Percentiles rank a stretch among this genome's conserved stretches.
Conservation (phyloP, 345 rosid species). For the Psidium guajava region DNA sequence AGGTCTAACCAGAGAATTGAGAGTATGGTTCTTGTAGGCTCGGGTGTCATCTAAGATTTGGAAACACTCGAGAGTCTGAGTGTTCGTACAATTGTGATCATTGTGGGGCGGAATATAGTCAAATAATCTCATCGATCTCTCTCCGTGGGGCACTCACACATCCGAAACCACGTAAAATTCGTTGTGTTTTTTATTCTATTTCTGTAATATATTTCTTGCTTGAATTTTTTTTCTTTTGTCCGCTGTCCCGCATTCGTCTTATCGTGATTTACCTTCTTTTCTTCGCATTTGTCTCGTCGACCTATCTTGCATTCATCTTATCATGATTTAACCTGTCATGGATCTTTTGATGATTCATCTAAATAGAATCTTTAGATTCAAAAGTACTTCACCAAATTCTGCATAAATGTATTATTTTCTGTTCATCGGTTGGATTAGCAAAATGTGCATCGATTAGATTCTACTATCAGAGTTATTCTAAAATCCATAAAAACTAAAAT, state of each 20-base stretch:
- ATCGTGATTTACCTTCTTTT: not conserved
- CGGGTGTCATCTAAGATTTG: not conserved
- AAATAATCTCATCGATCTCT: too few species aligned
- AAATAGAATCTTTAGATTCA: too few species aligned
- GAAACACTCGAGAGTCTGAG: not conserved
- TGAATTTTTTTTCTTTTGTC: not conserved
- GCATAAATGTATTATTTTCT: too few species aligned
- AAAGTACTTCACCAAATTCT: too few species aligned
- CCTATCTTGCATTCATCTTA: too few species aligned
- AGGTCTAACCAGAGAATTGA: not conserved
- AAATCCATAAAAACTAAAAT: not conserved
- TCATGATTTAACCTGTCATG: too few species aligned
- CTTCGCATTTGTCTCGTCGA: not conserved
- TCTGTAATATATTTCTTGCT: not conserved
- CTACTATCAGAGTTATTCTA: not conserved
- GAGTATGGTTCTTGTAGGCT: not conserved
- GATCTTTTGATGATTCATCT: too few species aligned
- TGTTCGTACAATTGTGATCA: not conserved
- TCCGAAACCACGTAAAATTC: too few species aligned
- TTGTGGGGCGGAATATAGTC: too few species aligned
- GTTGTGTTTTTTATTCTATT: not conserved
- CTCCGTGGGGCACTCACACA: too few species aligned
- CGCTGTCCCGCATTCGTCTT: rapidly evolving
- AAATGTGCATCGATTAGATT: not conserved
- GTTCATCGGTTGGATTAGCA: too few species aligned